Conservation (phyloP, 2,329 filamentous ascomycete genomes). For the Ascochyta fabae region DNA sequence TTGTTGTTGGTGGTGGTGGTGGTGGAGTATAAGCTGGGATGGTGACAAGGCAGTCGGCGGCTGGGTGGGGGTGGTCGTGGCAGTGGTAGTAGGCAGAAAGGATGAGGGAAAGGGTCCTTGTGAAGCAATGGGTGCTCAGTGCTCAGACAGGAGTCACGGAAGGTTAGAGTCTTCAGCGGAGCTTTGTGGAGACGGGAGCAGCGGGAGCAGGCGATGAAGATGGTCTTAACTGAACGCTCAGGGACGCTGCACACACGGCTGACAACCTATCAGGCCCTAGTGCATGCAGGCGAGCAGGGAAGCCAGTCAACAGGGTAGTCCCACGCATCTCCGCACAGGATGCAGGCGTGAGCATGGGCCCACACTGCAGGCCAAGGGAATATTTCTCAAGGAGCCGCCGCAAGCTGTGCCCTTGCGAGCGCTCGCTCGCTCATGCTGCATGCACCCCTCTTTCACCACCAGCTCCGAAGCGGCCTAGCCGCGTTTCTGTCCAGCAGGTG, state of each 20-base stretch:
- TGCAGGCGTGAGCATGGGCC: constrained; percentile 16
- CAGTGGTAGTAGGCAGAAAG: not conserved
- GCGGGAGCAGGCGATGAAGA: constrained; percentile 33
- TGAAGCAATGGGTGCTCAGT: constrained; percentile 14
- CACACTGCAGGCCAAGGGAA: constrained; percentile 26
- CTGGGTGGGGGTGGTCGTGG: constrained; percentile 6
- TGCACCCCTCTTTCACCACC: constrained; percentile 27
- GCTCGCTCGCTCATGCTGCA: constrained; percentile 5
- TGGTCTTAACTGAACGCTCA: constrained; percentile 37
- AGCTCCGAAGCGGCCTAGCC: constrained; percentile 12
- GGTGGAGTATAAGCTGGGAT: constrained; percentile 4
- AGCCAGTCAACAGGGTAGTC: constrained; percentile 22
- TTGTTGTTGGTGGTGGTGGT: constrained; percentile 2
- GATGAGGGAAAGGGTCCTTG: constrained; percentile 7
- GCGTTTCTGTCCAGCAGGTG: constrained; percentile 30
- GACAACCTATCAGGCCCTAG: constrained; percentile 11
- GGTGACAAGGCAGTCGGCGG: constrained; percentile 9
- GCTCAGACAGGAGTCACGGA: constrained; percentile 29
- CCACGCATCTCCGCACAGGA: constrained; percentile 23
- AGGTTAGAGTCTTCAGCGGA: constrained; percentile 28
- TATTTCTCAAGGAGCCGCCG: constrained; percentile 28
- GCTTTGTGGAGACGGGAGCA: constrained; percentile 33
- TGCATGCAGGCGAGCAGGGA: constrained; percentile 3
- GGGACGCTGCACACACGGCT: constrained; percentile 24
- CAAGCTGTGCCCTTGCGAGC: constrained; percentile 13